Evolutionary conservation across 768 basidiomycete genomes (phyloP).

Genomic region (Gloeostereum incarnatum): DNA sequence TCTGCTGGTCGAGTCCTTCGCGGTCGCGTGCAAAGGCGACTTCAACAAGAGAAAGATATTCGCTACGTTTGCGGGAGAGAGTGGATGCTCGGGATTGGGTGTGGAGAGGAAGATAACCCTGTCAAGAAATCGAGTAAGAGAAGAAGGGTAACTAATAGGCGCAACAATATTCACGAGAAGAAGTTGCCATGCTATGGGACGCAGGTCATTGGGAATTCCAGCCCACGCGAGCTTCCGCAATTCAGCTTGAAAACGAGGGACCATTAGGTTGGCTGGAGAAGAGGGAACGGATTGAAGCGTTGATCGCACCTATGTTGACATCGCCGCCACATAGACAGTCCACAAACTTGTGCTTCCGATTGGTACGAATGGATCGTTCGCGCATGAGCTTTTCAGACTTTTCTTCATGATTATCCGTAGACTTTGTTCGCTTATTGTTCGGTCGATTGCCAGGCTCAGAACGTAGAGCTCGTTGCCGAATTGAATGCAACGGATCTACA

Average conservation of each 20-base stretch:
- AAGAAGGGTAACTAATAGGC: slow-evolving; percentile 4
- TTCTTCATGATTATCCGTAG: slow-evolving; percentile 15
- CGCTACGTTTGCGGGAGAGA: slow-evolving; percentile 82
- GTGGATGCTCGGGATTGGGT: slow-evolving; percentile 72
- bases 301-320: slow-evolving; percentile 67
- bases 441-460: slow-evolving; percentile 13
- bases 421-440: slow-evolving; percentile 13
- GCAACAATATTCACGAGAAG: slow-evolving; percentile 57
- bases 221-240: slow-evolving; percentile 92
- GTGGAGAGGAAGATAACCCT: slow-evolving; percentile 92
- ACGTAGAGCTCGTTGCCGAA: slow-evolving; percentile 30
- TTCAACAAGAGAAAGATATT: slow-evolving; percentile 85
- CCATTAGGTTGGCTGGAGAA: neutral
- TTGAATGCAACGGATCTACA: slow-evolving; percentile 52
- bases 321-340: slow-evolving; percentile 70
- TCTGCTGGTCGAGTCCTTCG: slow-evolving; percentile 86
- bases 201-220: slow-evolving; percentile 80
- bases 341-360: slow-evolving; percentile 72
- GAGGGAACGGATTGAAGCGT: neutral
- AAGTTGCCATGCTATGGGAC: slow-evolving; percentile 91
- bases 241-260: slow-evolving; percentile 40
- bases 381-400: slow-evolving; percentile 55
- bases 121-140: slow-evolving; percentile 1
- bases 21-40: slow-evolving; percentile 83
- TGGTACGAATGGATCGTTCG: slow-evolving; percentile 71